Base-by-base conservation (phyloP, 148 eudicot species). In the Camellia granthamiana region DNA sequence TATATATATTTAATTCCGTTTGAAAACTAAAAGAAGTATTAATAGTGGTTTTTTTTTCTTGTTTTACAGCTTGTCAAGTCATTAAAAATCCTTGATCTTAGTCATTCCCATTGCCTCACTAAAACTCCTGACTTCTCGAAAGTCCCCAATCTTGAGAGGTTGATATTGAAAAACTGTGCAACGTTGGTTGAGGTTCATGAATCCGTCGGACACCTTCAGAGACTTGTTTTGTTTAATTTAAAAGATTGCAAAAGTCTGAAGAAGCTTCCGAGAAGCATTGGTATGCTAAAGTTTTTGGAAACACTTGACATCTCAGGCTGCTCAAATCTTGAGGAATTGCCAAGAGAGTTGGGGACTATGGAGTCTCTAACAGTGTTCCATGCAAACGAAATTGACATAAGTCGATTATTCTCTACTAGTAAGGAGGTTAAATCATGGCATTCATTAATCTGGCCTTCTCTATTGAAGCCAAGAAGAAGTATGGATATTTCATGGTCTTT, bases 51-150 rank as follows among this genome's bases (percentile, higher is more conserved):
- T 9, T 0, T 77, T 9, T 44, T 38, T 41, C 2, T 42, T 9
- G 41, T 41, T 49, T n/a, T 47, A 7, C 70, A 72, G 69, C 42
- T 62, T 14, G 71, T 80, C 56, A 15, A 49, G 56, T 73, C n/a
- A 21, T 12, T 80, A 54, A 80, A 80, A 73, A 49, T 73, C 23
- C 77, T 80, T 47, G 21, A 73, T 64, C 82, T 80, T 3, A 72
- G 77, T 38, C 66, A 80, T 18, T 80, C 77, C 6, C n/a, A 23
- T 30, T 1, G 44, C 49, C 82, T 80, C 15, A 21, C 15, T 1
- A 72, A 49, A 59, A 80, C 78, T 7, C 78, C 49, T 47, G 46
- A 80, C 70, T 80, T 80, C 19, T 15, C 14, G 0, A 49, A 9
- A 2, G 60, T 73, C 11, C 82, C 77, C 5, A 52, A 74, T 47